Evolutionary conservation across 2,329 filamentous ascomycete species (phyloP), one percentile per base, ranked within the genome.

Genomic region (Laburnicola sp.): DNA sequence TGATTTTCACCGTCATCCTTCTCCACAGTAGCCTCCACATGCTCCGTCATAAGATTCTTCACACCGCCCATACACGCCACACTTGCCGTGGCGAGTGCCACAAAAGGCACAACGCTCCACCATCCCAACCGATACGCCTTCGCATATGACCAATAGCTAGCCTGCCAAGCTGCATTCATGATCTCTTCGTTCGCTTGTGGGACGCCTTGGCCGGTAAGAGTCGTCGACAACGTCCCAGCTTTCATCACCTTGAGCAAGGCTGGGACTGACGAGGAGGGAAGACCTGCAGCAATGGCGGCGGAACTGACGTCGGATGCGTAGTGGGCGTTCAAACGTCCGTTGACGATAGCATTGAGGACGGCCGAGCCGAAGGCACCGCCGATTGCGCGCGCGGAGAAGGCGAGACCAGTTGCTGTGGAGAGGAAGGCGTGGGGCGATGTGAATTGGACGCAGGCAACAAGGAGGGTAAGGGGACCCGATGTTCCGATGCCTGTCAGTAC

Each of bases 11-110:
- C 45, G 6, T 31, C 52, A 8, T 57, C 55, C 6, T 43, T 46
- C 54, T 70, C 68, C 35, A 71, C 64, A 6, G 62, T 69, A 30
- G 66, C 68, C 26, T 71, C 66, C 1, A 71, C 65, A 47, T 58
- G 60, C 49, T 68, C 65, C 2, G 65, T 68, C 65, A 68, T 68
- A 8, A 68, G 35, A 7, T 65, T 53, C 30, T 58, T 62, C 8
- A 68, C 60, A 3, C 65, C 66, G 41, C 41, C 62, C 64, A 71
- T 60, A 35, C 55, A 64, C 3, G 59, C 55, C 10, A 67, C 63
- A 10, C 56, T 53, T 8, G 62, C 53, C 0, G 58, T 62, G 7
- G 65, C 65, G 0, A 70, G 49, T 7, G 64, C 64, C 2, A 67
- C 65, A 31, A 70, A 70, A 21, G 68, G 68, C 2, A 70, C 53